These are phyloP conservation scores for Chalciporus chontae DNA, from an alignment of 768 basidiomycete genomes.

Conservation along the genomic window DNA sequence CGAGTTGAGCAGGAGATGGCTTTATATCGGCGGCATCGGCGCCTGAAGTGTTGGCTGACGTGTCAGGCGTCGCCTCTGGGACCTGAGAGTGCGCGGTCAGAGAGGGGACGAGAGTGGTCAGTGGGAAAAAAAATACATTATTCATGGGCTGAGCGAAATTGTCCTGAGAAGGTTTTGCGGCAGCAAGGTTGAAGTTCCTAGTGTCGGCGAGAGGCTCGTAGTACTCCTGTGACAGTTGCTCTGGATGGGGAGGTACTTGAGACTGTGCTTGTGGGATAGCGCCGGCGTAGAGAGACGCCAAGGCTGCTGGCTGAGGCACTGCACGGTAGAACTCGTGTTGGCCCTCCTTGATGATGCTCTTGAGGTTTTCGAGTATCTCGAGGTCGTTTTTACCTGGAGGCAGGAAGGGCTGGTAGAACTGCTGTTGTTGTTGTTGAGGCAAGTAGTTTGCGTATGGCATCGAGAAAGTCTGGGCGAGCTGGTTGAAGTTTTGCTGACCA, in stretches of 20 bases:
- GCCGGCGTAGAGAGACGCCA: conserved; percentile 65
- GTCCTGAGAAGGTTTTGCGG: conserved; percentile 11
- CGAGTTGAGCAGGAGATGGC: conserved; percentile 8
- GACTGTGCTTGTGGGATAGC: conserved; percentile 29
- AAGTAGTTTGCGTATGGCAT: conserved; percentile 38
- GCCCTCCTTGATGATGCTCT: conserved; percentile 63
- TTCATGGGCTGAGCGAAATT: conserved; percentile 16
- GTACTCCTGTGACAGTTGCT: conserved; percentile 29
- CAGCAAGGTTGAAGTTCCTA: not conserved
- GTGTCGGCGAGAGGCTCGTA: conserved; percentile 13
- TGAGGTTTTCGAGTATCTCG: conserved; percentile 72
- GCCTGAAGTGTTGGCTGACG: conserved; percentile 18
- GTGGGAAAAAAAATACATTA: conserved; percentile 30
- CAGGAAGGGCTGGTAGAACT: conserved; percentile 29
- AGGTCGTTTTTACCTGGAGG: conserved; percentile 64
- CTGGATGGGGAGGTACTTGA: conserved; percentile 34
- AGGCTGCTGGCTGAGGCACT: conserved; percentile 58
- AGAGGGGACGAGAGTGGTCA: conserved; percentile 6
- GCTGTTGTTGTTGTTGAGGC: conserved; percentile 24
- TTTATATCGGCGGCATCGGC: conserved; percentile 16
- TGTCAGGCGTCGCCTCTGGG: conserved; percentile 26
- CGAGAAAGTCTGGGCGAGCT: conserved; percentile 33
- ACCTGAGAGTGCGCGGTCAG: conserved; percentile 12
- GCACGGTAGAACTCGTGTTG: conserved; percentile 73
- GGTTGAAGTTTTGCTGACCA: conserved; percentile 28